A percentile compares a stretch with the other conserved stretches of the same genome.
Evolutionary conservation across 768 basidiomycete species (phyloP).

Genomic region (Pleurotus citrinopileatus): DNA sequence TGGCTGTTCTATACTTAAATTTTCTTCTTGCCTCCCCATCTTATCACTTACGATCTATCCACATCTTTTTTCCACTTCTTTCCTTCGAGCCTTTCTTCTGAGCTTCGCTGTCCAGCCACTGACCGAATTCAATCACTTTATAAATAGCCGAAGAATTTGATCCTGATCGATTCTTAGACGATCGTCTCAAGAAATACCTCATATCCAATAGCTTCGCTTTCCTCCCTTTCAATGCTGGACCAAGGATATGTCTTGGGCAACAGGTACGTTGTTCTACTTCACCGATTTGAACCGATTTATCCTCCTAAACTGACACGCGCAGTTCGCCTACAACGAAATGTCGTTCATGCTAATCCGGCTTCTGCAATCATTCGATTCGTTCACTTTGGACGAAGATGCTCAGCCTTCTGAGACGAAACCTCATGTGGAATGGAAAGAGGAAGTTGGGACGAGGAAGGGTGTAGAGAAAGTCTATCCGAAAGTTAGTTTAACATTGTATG

Average conservation of each 20-base stretch:
- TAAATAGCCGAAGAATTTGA: conserved; percentile 60
- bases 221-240: conserved; percentile 62
- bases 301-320: neutral
- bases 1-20: too few relatives aligned
- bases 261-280: conserved; percentile 35
- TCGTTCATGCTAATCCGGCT: conserved; percentile 64
- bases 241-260: conserved; percentile 60
- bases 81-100: too few relatives aligned
- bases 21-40: too few relatives aligned
- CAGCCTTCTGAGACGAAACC: conserved; percentile 43
- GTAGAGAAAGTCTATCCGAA: conserved; percentile 51
- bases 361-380: conserved; percentile 52
- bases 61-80: too few relatives aligned
- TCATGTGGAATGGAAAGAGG: conserved; percentile 42
- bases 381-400: conserved; percentile 44
- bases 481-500: conserved; percentile 54
- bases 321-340: conserved; percentile 59
- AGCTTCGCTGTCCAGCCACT: neutral
- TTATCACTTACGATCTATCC: too few relatives aligned
- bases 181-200: conserved; percentile 58
- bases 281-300: neutral
- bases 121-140: neutral
- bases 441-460: conserved; percentile 41
- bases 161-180: conserved; percentile 69
- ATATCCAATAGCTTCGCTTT: conserved; percentile 68